Evolutionary conservation across 305 asterid species (phyloP), one percentile per base, ranked within the genome.

Genomic region (Vinca major): DNA sequence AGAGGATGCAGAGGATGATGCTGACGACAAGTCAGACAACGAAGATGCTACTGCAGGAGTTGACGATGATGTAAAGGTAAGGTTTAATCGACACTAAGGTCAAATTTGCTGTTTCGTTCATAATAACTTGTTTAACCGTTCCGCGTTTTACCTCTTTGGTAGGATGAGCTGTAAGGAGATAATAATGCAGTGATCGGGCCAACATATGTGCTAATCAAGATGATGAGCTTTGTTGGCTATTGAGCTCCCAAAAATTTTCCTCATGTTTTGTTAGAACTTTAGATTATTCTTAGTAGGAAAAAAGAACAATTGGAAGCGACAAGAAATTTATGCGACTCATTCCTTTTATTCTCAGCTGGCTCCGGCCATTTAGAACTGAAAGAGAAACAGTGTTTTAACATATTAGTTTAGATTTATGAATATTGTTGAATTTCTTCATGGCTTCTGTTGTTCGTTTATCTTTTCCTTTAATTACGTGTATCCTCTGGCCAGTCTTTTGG

Each of bases 131-230:
- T 72, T 20, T 8, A 58, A 4, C 17, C 26, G 36, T 4, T 5
- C 14, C 21, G 63, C 50, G 10, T 62, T 62, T 40, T 36, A 62
- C 7, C 5, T 21, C n/a, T 62, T 71, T 41, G 65, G 81, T 90
- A 90, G 96, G 97, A 90, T 72, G 97, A 90, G 67, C 86, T 88
- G 69, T 90, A 81, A 85, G 80, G 70, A 72, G 71, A 49, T 54
- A 43, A 45, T 36, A 61, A 49, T 13, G 47, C 62, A 48, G 41
- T 54, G 48, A 17, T 26, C 5, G 52, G 69, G 50, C 67, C 49
- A 48, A 63, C 73, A 26, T 26, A 72, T 14, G 60, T 67, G 82
- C 71, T 74, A 16, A 54, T 56, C 53, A 67, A 40, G 79, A 67
- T 33, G 79, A 73, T 47, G 72, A 57, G 62, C 61, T n/a, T 62